Evolutionary conservation across 176 grass and related monocot genomes (phyloP).

Genomic region (sorghum (Sorghum bicolor)): Sorghum_bicolor_NCBIv3 NC_012877.2:62312501-62313000

Average conservation of each 20-base stretch:
- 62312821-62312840: background rate
- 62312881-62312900: slow-evolving; percentile 98
- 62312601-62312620: too few species aligned
- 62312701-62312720: slow-evolving; percentile 26
- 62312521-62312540: too few species aligned
- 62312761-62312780: slow-evolving; percentile 99
- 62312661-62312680: too few species aligned
- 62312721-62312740: slow-evolving; percentile 91
- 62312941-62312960: slow-evolving; percentile 88
- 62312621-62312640: too few species aligned
- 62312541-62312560: too few species aligned
- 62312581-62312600: too few species aligned
- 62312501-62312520: too few species aligned
- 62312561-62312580: too few species aligned
- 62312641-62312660: too few species aligned
- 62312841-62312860: background rate
- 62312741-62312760: slow-evolving; percentile 92
- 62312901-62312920: slow-evolving; percentile 89
- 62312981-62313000: slow-evolving; percentile 82
- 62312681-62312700: too few species aligned
- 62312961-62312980: slow-evolving; percentile 99
- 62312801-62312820: slow-evolving; percentile 17
- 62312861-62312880: slow-evolving; percentile 71
- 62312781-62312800: slow-evolving; percentile 46
- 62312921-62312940: slow-evolving; percentile 90